phyloP scores from a whole-genome alignment of 108 stramenopile species.

The Craspedostauros australis region DNA sequence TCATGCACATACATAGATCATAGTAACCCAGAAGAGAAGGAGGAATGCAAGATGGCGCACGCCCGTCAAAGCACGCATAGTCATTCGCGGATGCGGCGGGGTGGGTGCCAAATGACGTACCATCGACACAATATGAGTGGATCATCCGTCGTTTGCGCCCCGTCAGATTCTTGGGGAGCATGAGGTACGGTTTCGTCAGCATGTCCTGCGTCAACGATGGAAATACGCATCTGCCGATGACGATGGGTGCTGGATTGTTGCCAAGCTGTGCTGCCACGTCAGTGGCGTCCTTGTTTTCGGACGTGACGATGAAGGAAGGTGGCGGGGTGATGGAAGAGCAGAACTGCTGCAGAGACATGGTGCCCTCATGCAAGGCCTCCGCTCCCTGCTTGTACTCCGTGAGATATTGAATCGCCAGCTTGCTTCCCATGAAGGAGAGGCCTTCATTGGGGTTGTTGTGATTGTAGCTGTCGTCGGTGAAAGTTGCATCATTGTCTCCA shows the following conservation, averaged over 20 bases:
- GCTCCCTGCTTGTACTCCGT: slow-evolving; percentile 4
- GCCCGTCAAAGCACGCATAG: no score
- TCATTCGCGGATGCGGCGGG: no score
- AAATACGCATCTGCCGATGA: slow-evolving; percentile 35
- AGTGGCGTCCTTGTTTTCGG: not conserved
- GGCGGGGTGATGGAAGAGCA: not conserved
- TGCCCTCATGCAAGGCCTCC: no score
- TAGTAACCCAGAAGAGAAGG: slow-evolving; percentile 25
- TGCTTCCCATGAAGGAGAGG: not conserved
- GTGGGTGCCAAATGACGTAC: not conserved
- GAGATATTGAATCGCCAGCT: slow-evolving; percentile 1
- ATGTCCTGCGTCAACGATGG: slow-evolving; percentile 28
- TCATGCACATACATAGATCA: slow-evolving; percentile 37
- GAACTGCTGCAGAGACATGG: no score
- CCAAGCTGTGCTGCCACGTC: not conserved
- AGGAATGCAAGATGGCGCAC: slow-evolving; percentile 1
- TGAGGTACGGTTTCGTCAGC: slow-evolving; percentile 46
- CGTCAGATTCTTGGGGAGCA: slow-evolving; percentile 46
- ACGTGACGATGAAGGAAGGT: not conserved
- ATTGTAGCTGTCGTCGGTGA: no score
- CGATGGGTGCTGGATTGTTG: not conserved
- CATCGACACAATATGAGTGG: slow-evolving; percentile 50
- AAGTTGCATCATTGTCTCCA: no score
- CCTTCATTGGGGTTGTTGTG: not conserved
- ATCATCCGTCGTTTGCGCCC: slow-evolving; percentile 52